Percentiles rank a stretch among this genome's conserved stretches.
phyloP scores from a whole-genome alignment of 371 early-diverging fungal species.

The Mortierella polycephala region DNA sequence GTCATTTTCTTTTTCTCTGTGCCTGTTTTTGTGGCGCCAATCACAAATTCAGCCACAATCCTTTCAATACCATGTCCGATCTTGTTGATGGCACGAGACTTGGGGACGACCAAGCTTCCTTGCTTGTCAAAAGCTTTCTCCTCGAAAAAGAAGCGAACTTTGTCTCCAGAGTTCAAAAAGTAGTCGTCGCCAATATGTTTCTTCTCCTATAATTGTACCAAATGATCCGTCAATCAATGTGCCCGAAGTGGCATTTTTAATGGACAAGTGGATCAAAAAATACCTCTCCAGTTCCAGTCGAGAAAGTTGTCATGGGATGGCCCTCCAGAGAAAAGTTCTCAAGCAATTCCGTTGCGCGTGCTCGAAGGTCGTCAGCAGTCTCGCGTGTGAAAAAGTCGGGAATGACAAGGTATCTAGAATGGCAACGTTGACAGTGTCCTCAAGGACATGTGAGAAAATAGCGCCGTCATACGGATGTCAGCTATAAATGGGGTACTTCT shows the following conservation, averaged over 20 bases:
- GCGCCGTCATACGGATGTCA: not conserved
- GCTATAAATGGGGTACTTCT: not conserved
- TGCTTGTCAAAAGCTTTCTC: conserved; percentile 80
- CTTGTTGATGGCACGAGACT: conserved; percentile 85
- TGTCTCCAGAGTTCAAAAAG: conserved; percentile 86
- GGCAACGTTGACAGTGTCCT: not conserved
- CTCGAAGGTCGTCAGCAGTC: conserved; percentile 63
- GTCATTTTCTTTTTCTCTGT: too few species aligned
- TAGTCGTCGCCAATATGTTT: conserved; percentile 90
- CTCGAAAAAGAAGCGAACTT: conserved; percentile 90
- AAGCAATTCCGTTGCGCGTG: conserved; percentile 70
- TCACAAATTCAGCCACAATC: not conserved
- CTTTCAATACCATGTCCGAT: conserved; percentile 84
- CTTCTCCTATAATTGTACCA: conserved; percentile 37
- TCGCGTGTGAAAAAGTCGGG: conserved; percentile 70
- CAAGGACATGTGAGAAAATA: not conserved
- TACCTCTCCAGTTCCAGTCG: conserved; percentile 70
- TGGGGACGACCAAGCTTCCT: conserved; percentile 69
- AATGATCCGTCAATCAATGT: not conserved
- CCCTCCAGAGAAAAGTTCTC: conserved; percentile 71
- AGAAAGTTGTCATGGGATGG: conserved; percentile 86
- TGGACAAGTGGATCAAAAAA: too few species aligned
- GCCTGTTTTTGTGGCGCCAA: not conserved
- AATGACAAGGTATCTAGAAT: conserved; percentile 74
- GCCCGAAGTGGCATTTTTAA: not conserved